Evolutionary conservation across 2,329 filamentous ascomycete genomes (phyloP).

Genomic region (Herpotrichia juniperi): DNA sequence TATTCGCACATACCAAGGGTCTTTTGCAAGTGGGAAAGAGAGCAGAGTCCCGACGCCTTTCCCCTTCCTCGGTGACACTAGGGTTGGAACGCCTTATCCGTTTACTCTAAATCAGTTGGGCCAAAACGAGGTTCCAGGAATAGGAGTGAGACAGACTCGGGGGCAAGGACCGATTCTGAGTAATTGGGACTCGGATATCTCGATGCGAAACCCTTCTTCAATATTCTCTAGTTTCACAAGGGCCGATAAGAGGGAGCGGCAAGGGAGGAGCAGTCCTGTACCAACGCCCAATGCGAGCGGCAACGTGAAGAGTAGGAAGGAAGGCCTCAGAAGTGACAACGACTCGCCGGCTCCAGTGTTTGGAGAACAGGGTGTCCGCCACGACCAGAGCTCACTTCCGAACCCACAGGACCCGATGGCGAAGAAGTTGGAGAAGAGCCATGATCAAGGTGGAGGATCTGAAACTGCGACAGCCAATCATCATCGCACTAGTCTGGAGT

Average conservation of each 20-base stretch:
- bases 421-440: not conserved
- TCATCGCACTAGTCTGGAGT: too few species aligned
- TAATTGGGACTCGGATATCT: constrained; percentile 23
- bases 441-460: too few species aligned
- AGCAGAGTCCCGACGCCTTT: constrained; percentile 19
- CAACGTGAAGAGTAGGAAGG: constrained; percentile 33
- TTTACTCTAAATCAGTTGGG: constrained; percentile 12
- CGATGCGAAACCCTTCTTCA: constrained; percentile 28
- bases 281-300: constrained; percentile 17
- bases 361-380: constrained; percentile 14
- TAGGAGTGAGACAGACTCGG: not conserved
- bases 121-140: not conserved
- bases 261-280: constrained; percentile 22
- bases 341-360: constrained; percentile 1
- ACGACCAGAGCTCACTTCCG: constrained; percentile 24
- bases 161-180: not conserved
- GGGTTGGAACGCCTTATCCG: constrained; percentile 27
- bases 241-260: constrained; percentile 9
- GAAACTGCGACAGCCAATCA: too few species aligned
- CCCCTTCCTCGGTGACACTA: constrained; percentile 6
- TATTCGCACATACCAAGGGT: constrained; percentile 12
- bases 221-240: constrained; percentile 20
- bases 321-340: constrained; percentile 18
- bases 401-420: not conserved
- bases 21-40: constrained; percentile 24